Evolutionary conservation across 2,329 filamentous ascomycete species (phyloP).

Genomic region (Xylaria sp.): DNA sequence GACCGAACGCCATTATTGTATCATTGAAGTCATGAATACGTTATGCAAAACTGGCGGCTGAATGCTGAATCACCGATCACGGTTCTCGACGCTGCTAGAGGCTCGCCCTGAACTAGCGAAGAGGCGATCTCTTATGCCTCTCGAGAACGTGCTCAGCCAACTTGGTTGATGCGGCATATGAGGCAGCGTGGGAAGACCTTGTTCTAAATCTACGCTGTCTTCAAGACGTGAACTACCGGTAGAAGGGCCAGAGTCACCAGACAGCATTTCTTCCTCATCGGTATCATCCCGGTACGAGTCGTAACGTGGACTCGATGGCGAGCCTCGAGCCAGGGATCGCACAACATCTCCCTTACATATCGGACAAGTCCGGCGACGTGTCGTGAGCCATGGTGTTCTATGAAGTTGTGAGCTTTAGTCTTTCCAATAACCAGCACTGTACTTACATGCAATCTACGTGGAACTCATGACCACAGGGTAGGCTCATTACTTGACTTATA

Average conservation of each 20-base stretch:
- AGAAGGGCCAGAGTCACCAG: conserved; percentile 41
- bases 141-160: conserved; percentile 56
- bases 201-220: conserved; percentile 57
- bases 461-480: conserved; percentile 98
- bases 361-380: conserved; percentile 93
- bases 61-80: conserved; percentile 31
- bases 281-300: conserved; percentile 66
- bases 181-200: conserved; percentile 51
- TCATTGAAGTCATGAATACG: conserved; percentile 34
- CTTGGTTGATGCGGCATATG: conserved; percentile 47
- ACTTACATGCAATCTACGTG: conserved; percentile 98
- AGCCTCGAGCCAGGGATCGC: conserved; percentile 68
- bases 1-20: conserved; percentile 32
- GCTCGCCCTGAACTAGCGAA: conserved; percentile 26
- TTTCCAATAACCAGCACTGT: conserved; percentile 14
- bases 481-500: conserved; percentile 93
- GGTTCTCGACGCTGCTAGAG: conserved; percentile 21
- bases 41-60: conserved; percentile 31
- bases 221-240: conserved; percentile 40
- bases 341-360: conserved; percentile 99
- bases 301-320: conserved; percentile 63
- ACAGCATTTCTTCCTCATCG: conserved; percentile 53
- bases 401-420: conserved; percentile 41
- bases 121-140: conserved; percentile 44
- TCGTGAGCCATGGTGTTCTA: conserved; percentile 97